Percentiles rank a stretch among this genome's conserved stretches.
These are phyloP conservation scores for Vararia minispora DNA, from an alignment of 768 basidiomycete species.

Conservation along the genomic window DNA sequence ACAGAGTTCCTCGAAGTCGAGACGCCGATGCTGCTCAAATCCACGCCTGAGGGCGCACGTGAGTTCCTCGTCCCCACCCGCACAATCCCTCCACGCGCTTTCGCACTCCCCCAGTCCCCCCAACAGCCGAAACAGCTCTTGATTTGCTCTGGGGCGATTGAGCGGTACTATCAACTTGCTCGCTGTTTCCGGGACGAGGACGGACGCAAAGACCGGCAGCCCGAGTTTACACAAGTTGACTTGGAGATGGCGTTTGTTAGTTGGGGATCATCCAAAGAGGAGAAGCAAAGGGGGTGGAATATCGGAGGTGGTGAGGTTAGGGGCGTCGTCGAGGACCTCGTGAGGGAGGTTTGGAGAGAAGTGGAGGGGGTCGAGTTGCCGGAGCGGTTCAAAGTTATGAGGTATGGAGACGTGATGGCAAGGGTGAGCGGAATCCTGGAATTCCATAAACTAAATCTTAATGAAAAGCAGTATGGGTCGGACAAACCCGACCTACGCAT, in stretches of 20 bases:
- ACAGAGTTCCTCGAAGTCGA: conserved; percentile 89
- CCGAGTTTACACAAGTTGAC: conserved; percentile 96
- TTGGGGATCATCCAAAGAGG: no score
- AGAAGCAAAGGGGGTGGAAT: no score
- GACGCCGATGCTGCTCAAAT: conserved; percentile 83
- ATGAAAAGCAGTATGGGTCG: conserved; percentile 61
- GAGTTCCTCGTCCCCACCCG: conserved; percentile 37
- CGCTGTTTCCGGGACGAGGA: conserved; percentile 95
- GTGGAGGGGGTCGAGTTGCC: conserved; percentile 54
- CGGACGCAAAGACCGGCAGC: conserved; percentile 89
- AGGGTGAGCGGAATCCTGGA: conserved; percentile 38
- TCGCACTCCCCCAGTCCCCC: conserved; percentile 88
- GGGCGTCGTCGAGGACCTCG: conserved; percentile 62
- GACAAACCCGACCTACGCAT: conserved; percentile 94
- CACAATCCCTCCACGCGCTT: conserved; percentile 40
- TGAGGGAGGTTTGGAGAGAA: conserved; percentile 67
- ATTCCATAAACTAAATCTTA: conserved; percentile 10
- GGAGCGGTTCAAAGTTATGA: conserved; percentile 66
- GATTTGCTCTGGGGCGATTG: conserved; percentile 81
- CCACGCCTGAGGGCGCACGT: conserved; percentile 88
- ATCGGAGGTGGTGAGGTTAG: conserved; percentile 84
- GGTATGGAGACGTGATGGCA: conserved; percentile 85
- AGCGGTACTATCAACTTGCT: conserved; percentile 88
- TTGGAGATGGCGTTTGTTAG: conserved; percentile 93
- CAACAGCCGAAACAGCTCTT: conserved; percentile 94